These are phyloP conservation scores for Monilinia fructigena DNA, from an alignment of 2,329 filamentous ascomycete genomes.

Conservation along the genomic window DNA sequence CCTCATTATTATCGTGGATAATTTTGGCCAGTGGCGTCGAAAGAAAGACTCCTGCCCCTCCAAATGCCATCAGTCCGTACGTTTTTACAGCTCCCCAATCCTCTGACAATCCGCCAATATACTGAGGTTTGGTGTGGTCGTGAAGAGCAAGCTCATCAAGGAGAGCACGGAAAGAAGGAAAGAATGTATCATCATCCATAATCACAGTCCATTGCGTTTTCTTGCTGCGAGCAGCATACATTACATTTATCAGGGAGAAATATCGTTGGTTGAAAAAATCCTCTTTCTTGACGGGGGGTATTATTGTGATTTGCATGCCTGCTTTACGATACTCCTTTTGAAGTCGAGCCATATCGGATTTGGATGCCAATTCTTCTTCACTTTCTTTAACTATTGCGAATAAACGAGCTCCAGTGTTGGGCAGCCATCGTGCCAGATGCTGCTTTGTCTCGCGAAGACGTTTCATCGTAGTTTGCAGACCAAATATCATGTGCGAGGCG, in stretches of 20 bases:
- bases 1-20: slow-evolving; percentile 33
- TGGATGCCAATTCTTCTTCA: slow-evolving; percentile 32
- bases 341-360: slow-evolving; percentile 34
- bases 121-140: slow-evolving; percentile 34
- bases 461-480: slow-evolving; percentile 37
- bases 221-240: slow-evolving; percentile 43
- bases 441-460: slow-evolving; percentile 37
- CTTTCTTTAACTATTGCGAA: slow-evolving; percentile 39
- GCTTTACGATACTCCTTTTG: slow-evolving; percentile 32
- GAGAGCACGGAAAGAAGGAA: slow-evolving; percentile 37
- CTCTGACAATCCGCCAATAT: slow-evolving; percentile 37
- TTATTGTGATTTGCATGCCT: slow-evolving; percentile 36
- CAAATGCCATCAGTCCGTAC: slow-evolving; percentile 40
- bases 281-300: slow-evolving; percentile 32
- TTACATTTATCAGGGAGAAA: slow-evolving; percentile 46
- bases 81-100: slow-evolving; percentile 39
- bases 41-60: slow-evolving; percentile 37
- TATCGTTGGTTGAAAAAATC: slow-evolving; percentile 43
- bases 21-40: slow-evolving; percentile 35
- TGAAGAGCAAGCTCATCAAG: slow-evolving; percentile 39
- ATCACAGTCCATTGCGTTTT: slow-evolving; percentile 40
- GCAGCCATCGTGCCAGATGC: slow-evolving; percentile 39
- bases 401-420: slow-evolving; percentile 35
- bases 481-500: slow-evolving; percentile 54
- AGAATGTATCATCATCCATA: slow-evolving; percentile 41